A percentile compares a stretch with the other conserved stretches of the same genome.
Conservation (phyloP, 176 grass and related monocot species). For the Juncus inflexus region DNA sequence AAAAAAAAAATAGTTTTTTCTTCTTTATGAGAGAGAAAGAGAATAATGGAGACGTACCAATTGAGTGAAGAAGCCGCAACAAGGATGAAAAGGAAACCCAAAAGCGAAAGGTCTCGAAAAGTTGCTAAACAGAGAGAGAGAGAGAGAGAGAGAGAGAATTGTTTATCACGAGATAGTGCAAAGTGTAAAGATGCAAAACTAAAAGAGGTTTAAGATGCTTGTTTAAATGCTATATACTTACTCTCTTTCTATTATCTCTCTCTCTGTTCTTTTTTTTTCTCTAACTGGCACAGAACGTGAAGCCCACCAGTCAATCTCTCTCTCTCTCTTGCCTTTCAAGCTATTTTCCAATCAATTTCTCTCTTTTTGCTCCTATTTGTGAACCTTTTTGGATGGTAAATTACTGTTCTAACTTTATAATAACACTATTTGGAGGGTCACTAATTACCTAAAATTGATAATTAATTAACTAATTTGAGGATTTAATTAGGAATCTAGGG, state of each 20-base stretch:
- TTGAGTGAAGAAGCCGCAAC: constrained; percentile 2
- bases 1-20: too few relatives aligned
- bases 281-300: constrained; percentile 13
- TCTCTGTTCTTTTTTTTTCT: constrained; percentile 1
- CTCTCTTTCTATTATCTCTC: constrained; percentile 7
- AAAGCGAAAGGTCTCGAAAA: neutral
- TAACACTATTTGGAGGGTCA: too few relatives aligned
- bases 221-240: neutral
- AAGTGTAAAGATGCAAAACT: constrained; percentile 22
- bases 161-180: constrained; percentile 12
- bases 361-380: neutral
- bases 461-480: too few relatives aligned
- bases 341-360: constrained; percentile 3
- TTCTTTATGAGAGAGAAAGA: neutral
- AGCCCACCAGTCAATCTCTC: constrained; percentile 12
- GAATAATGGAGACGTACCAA: constrained; percentile 21
- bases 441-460: too few relatives aligned
- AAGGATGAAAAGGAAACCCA: neutral
- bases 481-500: too few relatives aligned
- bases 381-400: neutral
- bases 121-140: neutral
- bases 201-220: constrained; percentile 6
- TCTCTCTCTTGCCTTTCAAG: constrained; percentile 24
- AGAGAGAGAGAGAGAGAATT: constrained; percentile 20
- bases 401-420: constrained; percentile 1